Percentiles rank a stretch among this genome's conserved stretches.
phyloP scores from a whole-genome alignment of 768 basidiomycete genomes.

The Boletus reticuloceps region DNA sequence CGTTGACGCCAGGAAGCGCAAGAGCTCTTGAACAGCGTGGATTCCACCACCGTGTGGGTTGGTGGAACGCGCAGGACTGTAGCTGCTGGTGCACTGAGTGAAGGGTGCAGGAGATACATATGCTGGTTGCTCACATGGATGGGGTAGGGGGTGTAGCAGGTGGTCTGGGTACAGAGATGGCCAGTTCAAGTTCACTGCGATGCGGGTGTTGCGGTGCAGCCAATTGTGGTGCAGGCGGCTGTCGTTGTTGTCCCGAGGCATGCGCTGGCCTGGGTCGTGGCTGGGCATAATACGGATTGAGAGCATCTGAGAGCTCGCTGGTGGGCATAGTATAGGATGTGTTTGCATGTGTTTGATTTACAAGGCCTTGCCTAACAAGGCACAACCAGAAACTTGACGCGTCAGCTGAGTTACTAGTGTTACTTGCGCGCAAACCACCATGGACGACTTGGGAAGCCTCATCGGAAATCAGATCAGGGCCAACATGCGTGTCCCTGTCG shows the following conservation, averaged over 20 bases:
- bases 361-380: constrained; percentile 24
- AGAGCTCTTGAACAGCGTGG: constrained; percentile 56
- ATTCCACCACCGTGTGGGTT: constrained; percentile 36
- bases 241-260: constrained; percentile 16
- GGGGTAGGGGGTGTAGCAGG: constrained; percentile 29
- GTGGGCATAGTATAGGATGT: constrained; percentile 45
- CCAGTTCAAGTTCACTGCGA: constrained; percentile 63
- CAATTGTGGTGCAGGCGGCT: constrained; percentile 26
- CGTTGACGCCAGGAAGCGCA: constrained; percentile 55
- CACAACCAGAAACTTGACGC: constrained; percentile 31
- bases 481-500: constrained; percentile 40
- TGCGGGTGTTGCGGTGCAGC: constrained; percentile 47
- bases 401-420: constrained; percentile 36
- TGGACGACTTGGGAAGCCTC: constrained; percentile 50
- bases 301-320: constrained; percentile 77
- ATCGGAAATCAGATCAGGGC: constrained; percentile 51
- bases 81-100: constrained; percentile 5
- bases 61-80: constrained; percentile 16
- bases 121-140: constrained; percentile 34
- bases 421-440: constrained; percentile 5
- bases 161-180: constrained; percentile 44
- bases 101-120: not conserved
- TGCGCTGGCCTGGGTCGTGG: constrained; percentile 33
- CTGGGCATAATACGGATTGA: constrained; percentile 64
- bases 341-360: constrained; percentile 32